These are phyloP conservation scores for Vaccinium corymbosum DNA, from an alignment of 148 eudicot species.

Conservation along the genomic window DNA sequence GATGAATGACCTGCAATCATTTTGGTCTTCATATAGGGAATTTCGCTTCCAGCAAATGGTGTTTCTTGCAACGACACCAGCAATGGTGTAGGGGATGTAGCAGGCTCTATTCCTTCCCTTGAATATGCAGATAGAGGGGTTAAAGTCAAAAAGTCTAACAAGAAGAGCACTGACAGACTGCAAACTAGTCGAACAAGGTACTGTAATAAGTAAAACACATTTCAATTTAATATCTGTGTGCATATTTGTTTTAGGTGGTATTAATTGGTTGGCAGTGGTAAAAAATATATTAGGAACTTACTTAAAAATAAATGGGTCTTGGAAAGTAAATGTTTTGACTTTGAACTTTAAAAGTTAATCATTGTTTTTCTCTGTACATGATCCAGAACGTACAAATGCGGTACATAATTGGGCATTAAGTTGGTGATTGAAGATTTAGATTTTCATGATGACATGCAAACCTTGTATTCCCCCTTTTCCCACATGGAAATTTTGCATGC, in stretches of 20 bases:
- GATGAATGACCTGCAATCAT: slow-evolving; percentile 10
- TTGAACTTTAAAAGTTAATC: neutral
- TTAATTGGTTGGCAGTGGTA: neutral
- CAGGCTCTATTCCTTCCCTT: slow-evolving; percentile 15
- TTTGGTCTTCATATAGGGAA: slow-evolving; percentile 42
- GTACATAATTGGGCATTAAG: slow-evolving; percentile 4
- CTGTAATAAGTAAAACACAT: neutral
- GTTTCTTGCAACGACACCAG: slow-evolving; percentile 26
- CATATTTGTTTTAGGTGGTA: neutral
- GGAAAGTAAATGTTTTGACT: neutral
- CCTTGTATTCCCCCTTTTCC: neutral
- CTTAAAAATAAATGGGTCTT: neutral
- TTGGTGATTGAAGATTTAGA: neutral
- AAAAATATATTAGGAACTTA: neutral
- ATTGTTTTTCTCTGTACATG: neutral
- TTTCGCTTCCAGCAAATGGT: slow-evolving; percentile 44
- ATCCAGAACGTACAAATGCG: neutral
- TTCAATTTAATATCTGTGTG: neutral
- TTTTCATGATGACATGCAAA: neutral
- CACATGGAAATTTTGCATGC: neutral
- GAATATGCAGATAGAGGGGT: slow-evolving; percentile 32
- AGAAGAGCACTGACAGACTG: slow-evolving; percentile 21
- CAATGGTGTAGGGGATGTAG: slow-evolving; percentile 36
- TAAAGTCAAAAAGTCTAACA: slow-evolving; percentile 17
- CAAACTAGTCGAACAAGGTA: slow-evolving; percentile 39